Evolutionary conservation across 371 early-diverging fungal species (phyloP).

Genomic region (Mortierella sp.): DNA sequence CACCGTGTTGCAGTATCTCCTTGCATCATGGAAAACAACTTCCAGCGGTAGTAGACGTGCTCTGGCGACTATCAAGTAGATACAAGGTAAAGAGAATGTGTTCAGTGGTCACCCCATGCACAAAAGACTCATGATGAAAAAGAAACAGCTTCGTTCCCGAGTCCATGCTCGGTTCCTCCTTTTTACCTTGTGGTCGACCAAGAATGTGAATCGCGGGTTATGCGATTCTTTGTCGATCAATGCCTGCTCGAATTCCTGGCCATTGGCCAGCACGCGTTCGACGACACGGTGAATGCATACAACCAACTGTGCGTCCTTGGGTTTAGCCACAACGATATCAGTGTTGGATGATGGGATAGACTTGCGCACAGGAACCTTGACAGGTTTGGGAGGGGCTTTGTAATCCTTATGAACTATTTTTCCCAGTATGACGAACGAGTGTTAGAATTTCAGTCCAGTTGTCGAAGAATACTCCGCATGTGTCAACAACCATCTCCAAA

Average conservation of each 20-base stretch:
- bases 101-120: not conserved
- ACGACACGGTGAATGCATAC: constrained; percentile 86
- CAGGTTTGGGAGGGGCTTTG: constrained; percentile 24
- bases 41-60: constrained; percentile 94
- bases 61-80: constrained; percentile 65
- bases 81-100: not conserved
- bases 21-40: constrained; percentile 87
- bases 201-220: constrained; percentile 78
- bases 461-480: not conserved
- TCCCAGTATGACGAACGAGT: not conserved
- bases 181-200: constrained; percentile 75
- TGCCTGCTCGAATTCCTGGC: constrained; percentile 81
- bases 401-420: constrained; percentile 48
- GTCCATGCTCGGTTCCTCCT: no score
- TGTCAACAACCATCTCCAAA: no score
- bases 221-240: constrained; percentile 68
- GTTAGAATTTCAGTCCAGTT: not conserved
- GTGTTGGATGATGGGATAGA: constrained; percentile 56
- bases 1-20: constrained; percentile 83
- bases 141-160: not conserved
- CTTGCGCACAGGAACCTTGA: constrained; percentile 26
- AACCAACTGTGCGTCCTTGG: constrained; percentile 66
- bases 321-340: constrained; percentile 74
- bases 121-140: not conserved
- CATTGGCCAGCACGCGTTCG: constrained; percentile 83